phyloP scores from a whole-genome alignment of 371 early-diverging fungal genomes.

The Circinella minor region DNA sequence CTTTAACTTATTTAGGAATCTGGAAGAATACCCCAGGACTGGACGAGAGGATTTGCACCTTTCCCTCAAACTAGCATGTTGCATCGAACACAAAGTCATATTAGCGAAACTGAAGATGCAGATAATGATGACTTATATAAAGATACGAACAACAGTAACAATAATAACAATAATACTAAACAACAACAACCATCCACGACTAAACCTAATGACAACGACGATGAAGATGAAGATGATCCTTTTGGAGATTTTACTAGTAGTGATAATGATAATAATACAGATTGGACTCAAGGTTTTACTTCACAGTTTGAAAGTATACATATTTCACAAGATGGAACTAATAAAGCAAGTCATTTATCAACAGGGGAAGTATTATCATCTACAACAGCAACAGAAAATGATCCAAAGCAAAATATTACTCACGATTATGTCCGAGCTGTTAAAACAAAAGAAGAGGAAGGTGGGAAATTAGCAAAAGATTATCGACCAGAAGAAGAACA shows the following conservation, averaged over 20 bases:
- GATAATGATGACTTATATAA: conserved; percentile 14
- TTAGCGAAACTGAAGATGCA: conserved; percentile 20
- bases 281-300: conserved; percentile 16
- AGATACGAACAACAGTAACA: neutral
- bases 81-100: conserved; percentile 35
- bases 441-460: conserved; percentile 33
- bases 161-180: conserved; percentile 4
- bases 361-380: neutral
- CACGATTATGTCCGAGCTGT: conserved; percentile 32
- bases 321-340: conserved; percentile 14
- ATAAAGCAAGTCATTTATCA: neutral
- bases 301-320: conserved; percentile 20
- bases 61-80: conserved; percentile 32
- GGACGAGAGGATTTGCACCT: conserved; percentile 29
- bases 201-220: conserved; percentile 5
- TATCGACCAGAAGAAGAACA: conserved; percentile 35
- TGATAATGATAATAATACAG: conserved; percentile 15
- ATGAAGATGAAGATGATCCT: conserved; percentile 42
- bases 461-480: conserved; percentile 25
- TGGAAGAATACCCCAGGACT: conserved; percentile 23
- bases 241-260: conserved; percentile 46
- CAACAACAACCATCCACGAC: neutral
- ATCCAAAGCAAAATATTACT: conserved; percentile 10
- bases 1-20: conserved; percentile 14
- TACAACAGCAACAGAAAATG: conserved; percentile 1